These are phyloP conservation scores for Oidium heveae DNA, from an alignment of 2,329 filamentous ascomycete species.

Conservation along the genomic window DNA sequence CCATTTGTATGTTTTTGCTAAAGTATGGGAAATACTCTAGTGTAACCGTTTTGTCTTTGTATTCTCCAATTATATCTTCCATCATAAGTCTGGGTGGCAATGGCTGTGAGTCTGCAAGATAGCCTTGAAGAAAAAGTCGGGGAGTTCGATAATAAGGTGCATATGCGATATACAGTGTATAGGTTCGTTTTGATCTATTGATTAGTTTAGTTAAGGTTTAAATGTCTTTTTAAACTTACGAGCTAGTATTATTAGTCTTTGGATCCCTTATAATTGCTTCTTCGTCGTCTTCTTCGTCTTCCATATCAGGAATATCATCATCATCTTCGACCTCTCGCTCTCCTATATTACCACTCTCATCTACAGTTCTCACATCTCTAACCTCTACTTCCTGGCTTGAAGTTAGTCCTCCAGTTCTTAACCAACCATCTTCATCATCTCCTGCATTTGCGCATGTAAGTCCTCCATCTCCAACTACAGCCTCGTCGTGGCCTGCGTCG, in stretches of 20 bases:
- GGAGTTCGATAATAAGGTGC: constrained; percentile 91
- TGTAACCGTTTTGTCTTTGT: constrained; percentile 96
- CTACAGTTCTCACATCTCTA: constrained; percentile 63
- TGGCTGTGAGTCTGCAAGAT: constrained; percentile 53
- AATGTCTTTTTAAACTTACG: constrained; percentile 7
- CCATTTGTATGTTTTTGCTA: constrained; percentile 79
- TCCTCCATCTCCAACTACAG: constrained; percentile 55
- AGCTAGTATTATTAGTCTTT: constrained; percentile 10
- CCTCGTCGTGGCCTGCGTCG: constrained; percentile 64
- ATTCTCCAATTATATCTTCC: constrained; percentile 89
- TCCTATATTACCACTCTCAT: constrained; percentile 60
- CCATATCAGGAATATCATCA: constrained; percentile 76
- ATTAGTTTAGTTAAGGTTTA: constrained; percentile 1
- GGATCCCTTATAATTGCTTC: constrained; percentile 84
- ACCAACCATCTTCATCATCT: constrained; percentile 67
- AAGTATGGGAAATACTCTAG: constrained; percentile 95
- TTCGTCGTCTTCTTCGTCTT: constrained; percentile 92
- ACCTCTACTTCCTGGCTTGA: constrained; percentile 54
- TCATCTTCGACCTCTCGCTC: constrained; percentile 45
- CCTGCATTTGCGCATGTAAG: constrained; percentile 24
- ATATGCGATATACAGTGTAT: constrained; percentile 96
- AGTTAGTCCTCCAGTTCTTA: constrained; percentile 59
- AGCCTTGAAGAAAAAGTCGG: constrained; percentile 82
- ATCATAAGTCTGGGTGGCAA: constrained; percentile 72
- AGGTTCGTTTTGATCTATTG: constrained; percentile 58